phyloP scores from a whole-genome alignment of 2,329 filamentous ascomycete species.

The Colletotrichum plurivorum region DNA sequence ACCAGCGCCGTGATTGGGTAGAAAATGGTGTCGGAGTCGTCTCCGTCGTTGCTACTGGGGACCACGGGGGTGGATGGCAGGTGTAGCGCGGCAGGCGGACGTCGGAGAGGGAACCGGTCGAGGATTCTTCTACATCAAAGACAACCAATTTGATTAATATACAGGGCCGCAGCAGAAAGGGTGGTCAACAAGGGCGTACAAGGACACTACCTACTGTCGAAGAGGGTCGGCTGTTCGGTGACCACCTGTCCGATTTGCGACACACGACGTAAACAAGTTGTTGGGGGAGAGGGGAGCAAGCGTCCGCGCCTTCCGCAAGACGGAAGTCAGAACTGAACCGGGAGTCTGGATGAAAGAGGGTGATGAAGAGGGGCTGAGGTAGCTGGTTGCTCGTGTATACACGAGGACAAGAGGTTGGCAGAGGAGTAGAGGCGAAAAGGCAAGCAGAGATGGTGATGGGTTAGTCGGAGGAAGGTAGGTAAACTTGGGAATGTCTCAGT shows the following conservation, averaged over 20 bases:
- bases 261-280: conserved; percentile 10
- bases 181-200: conserved; percentile 18
- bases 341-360: neutral
- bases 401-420: conserved; percentile 20
- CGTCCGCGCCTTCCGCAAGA: conserved; percentile 40
- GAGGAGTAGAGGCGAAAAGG: conserved; percentile 14
- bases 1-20: conserved; percentile 16
- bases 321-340: conserved; percentile 16
- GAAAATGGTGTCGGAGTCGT: conserved; percentile 11
- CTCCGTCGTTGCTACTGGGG: conserved; percentile 23
- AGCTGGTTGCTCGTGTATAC: conserved; percentile 7
- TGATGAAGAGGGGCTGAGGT: conserved; percentile 13
- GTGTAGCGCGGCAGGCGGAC: conserved; percentile 34
- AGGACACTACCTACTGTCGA: neutral
- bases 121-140: conserved; percentile 18
- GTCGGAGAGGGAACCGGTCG: conserved; percentile 5
- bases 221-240: conserved; percentile 16
- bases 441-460: neutral
- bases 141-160: conserved; percentile 31
- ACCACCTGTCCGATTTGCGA: conserved; percentile 33
- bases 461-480: conserved; percentile 4
- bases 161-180: conserved; percentile 9
- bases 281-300: conserved; percentile 12
- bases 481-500: conserved; percentile 36
- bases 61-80: conserved; percentile 14